A percentile compares a stretch with the other conserved stretches of the same genome.
Conservation (phyloP, 169 alveolate genomes). For the Eimeria zaria region DNA sequence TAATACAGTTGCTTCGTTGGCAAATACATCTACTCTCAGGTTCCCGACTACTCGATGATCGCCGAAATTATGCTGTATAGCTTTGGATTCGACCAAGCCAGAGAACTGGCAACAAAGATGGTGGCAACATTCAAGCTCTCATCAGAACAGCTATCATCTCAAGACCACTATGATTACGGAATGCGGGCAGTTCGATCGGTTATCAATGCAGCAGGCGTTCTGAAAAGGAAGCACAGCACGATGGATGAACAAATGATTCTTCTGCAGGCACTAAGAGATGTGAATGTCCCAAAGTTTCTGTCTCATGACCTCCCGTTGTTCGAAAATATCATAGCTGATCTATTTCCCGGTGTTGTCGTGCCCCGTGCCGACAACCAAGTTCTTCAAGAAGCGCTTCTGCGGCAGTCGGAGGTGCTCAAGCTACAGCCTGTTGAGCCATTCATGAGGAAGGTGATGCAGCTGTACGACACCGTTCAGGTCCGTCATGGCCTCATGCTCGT, state of each 20-base stretch:
- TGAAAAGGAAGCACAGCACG: slow-evolving; percentile 76
- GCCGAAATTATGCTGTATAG: slow-evolving; percentile 97
- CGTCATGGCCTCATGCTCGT: slow-evolving; percentile 98
- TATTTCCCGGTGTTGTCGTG: slow-evolving; percentile 96
- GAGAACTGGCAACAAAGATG: slow-evolving; percentile 95
- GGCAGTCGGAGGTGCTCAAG: slow-evolving; percentile 89
- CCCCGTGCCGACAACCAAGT: slow-evolving; percentile 95
- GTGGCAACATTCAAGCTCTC: slow-evolving; percentile 93
- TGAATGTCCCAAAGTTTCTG: slow-evolving; percentile 97
- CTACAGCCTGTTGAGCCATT: slow-evolving; percentile 94
- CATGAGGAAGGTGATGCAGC: slow-evolving; percentile 94
- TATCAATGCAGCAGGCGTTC: slow-evolving; percentile 86
- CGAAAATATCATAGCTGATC: slow-evolving; percentile 96
- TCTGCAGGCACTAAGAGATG: slow-evolving; percentile 97
- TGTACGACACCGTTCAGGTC: slow-evolving; percentile 97
- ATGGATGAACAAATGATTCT: slow-evolving; percentile 96
- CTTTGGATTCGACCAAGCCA: slow-evolving; percentile 97
- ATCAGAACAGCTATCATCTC: slow-evolving; percentile 94
- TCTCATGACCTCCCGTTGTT: slow-evolving; percentile 97
- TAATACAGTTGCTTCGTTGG: slow-evolving; percentile 69
- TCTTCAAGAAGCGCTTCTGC: slow-evolving; percentile 90
- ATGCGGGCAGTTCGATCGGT: slow-evolving; percentile 97
- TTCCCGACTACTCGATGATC: slow-evolving; percentile 97
- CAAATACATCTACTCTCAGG: slow-evolving; percentile 87
- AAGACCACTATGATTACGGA: slow-evolving; percentile 98